These are phyloP conservation scores for Mortierella sp. DNA, from an alignment of 371 early-diverging fungal species.

Conservation along the genomic window DNA sequence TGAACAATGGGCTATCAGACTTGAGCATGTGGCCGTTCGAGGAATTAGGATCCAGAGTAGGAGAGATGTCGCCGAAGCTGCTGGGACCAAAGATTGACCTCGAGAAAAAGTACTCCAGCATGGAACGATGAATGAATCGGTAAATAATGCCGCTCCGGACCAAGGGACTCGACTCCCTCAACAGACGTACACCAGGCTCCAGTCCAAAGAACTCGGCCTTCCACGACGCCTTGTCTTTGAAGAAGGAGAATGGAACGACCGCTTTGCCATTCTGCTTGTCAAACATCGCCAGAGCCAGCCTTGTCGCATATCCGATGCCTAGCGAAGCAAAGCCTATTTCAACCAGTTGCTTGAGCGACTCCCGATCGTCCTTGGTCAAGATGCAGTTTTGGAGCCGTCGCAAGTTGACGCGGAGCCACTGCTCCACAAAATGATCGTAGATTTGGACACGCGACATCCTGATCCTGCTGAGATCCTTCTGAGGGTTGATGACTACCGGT, in stretches of 20 bases:
- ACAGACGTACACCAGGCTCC: neutral
- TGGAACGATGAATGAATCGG: neutral
- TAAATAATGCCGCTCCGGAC: neutral
- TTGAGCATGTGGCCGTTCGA: neutral
- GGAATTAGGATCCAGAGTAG: neutral
- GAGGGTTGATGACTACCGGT: neutral
- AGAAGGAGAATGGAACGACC: neutral
- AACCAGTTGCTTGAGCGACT: neutral
- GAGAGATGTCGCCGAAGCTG: neutral
- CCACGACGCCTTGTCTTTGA: neutral
- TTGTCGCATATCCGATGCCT: neutral
- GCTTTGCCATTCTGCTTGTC: neutral
- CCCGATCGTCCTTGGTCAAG: neutral
- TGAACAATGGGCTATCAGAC: neutral
- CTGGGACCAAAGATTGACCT: neutral
- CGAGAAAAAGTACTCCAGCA: neutral
- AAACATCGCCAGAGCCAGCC: neutral
- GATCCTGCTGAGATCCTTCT: neutral
- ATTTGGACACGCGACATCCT: constrained; percentile 2
- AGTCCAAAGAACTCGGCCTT: neutral
- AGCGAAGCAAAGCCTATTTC: neutral
- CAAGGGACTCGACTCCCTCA: neutral
- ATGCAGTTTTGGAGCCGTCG: neutral
- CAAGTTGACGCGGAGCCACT: neutral
- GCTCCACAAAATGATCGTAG: neutral